Conservation (phyloP, 805 yeast species). For the Alloascoidea africana region DNA sequence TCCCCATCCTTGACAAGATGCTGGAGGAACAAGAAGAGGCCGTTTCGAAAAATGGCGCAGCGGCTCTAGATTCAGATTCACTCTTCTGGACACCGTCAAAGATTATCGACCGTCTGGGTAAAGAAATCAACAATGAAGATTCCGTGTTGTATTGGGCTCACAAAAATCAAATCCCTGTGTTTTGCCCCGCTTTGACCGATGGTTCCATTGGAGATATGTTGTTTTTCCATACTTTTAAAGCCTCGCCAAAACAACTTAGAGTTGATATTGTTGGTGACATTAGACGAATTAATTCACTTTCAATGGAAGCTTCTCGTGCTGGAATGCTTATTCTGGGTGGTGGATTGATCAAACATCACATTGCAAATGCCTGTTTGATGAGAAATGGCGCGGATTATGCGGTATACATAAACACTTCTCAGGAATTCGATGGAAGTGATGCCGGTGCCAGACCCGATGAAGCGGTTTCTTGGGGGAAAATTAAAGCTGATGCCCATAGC, state of each 20-base stretch:
- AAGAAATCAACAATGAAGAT: constrained; percentile 86
- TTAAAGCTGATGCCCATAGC: constrained; percentile 82
- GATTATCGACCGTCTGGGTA: constrained; percentile 84
- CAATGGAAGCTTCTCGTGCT: constrained; percentile 88
- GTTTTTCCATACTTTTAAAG: constrained; percentile 93
- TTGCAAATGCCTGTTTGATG: constrained; percentile 96
- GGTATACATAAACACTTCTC: constrained; percentile 93
- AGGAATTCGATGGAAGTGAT: constrained; percentile 97
- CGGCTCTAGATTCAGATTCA: constrained; percentile 37
- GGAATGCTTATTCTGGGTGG: constrained; percentile 97
- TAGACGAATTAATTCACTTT: constrained; percentile 77
- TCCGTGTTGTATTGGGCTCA: constrained; percentile 97
- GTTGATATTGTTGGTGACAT: constrained; percentile 92
- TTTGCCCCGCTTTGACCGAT: constrained; percentile 96
- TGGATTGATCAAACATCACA: constrained; percentile 92
- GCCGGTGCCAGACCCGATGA: constrained; percentile 99
- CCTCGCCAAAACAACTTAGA: constrained; percentile 80
- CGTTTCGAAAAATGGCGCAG: constrained; percentile 35
- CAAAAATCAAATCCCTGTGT: constrained; percentile 88
- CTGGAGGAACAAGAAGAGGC: constrained; percentile 76
- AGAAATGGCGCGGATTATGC: constrained; percentile 99
- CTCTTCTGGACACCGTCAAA: constrained; percentile 87
- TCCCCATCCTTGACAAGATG: constrained; percentile 80
- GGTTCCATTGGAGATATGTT: constrained; percentile 99
- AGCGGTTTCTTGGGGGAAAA: constrained; percentile 98